Percentiles rank a stretch among this genome's conserved stretches.
Evolutionary conservation across 2,329 filamentous ascomycete species (phyloP).

Genomic region (Lithohypha guttulata): DNA sequence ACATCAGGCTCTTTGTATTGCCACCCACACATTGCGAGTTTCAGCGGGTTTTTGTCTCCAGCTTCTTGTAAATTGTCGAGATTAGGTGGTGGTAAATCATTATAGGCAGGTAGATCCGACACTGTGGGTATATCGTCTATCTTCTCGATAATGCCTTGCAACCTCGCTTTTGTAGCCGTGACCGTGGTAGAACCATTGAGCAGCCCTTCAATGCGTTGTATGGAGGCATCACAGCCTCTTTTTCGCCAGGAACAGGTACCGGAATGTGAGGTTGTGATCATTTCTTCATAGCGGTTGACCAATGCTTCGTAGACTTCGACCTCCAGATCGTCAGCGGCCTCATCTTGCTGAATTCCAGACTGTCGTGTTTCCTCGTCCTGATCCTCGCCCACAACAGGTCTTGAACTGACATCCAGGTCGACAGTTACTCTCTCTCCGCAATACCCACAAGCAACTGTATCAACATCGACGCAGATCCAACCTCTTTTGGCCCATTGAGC

Average conservation of each 20-base stretch:
- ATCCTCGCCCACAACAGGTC: constrained; percentile 62
- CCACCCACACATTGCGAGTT: constrained; percentile 65
- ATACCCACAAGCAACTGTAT: constrained; percentile 74
- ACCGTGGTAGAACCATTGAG: constrained; percentile 52
- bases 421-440: constrained; percentile 79
- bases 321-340: constrained; percentile 12
- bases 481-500: constrained; percentile 90
- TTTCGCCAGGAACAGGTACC: constrained; percentile 78
- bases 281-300: constrained; percentile 61
- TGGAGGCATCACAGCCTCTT: constrained; percentile 71
- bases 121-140: constrained; percentile 35
- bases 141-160: constrained; percentile 42
- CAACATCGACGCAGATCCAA: constrained; percentile 75
- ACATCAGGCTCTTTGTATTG: constrained; percentile 50
- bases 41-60: constrained; percentile 48
- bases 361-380: constrained; percentile 11
- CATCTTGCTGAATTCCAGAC: constrained; percentile 11
- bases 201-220: constrained; percentile 52
- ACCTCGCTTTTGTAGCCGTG: constrained; percentile 49
- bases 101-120: constrained; percentile 29
- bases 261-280: constrained; percentile 65
- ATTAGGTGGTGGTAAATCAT: constrained; percentile 22
- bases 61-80: constrained; percentile 23
- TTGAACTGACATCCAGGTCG: constrained; percentile 64
- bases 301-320: constrained; percentile 48